These are phyloP conservation scores for Oryza glaberrima DNA, from an alignment of 176 grass and related monocot species.

Conservation along the genomic window DNA sequence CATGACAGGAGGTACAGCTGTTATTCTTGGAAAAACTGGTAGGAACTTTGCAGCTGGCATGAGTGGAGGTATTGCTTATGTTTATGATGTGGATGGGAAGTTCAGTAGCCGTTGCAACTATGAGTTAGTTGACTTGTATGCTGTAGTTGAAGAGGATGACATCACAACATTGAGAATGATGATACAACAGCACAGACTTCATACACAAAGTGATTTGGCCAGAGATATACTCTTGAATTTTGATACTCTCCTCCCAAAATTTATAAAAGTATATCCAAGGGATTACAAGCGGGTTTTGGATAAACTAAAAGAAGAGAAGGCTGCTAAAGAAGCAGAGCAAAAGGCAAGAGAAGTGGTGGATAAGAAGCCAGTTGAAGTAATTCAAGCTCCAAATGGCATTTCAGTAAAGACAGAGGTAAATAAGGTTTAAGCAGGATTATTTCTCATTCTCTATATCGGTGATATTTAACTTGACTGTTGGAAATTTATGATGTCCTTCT, in stretches of 20 bases:
- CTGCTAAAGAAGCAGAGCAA: conserved; percentile 27
- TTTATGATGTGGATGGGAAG: conserved; percentile 64
- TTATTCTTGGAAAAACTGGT: conserved; percentile 73
- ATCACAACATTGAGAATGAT: conserved; percentile 55
- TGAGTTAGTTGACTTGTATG: conserved; percentile 62
- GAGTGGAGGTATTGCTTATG: conserved; percentile 70
- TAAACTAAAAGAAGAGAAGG: conserved; percentile 39
- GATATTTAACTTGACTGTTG: conserved; percentile 1
- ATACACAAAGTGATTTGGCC: conserved; percentile 54
- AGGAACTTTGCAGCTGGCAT: conserved; percentile 77
- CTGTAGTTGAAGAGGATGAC: conserved; percentile 62
- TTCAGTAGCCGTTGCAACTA: conserved; percentile 55
- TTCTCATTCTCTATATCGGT: not conserved
- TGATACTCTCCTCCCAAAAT: conserved; percentile 50
- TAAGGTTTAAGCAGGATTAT: conserved; percentile 13
- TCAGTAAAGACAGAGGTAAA: conserved; percentile 48
- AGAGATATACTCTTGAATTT: conserved; percentile 60
- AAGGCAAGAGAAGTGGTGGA: conserved; percentile 36
- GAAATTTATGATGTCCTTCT: not conserved
- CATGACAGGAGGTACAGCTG: conserved; percentile 71
- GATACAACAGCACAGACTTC: conserved; percentile 66
- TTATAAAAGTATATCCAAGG: conserved; percentile 69
- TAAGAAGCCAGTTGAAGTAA: conserved; percentile 40
- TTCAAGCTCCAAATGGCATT: conserved; percentile 43
- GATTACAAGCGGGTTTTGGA: conserved; percentile 70